Base-by-base conservation (phyloP, 352 stramenopile genomes). In the Phytophthora colocasiae region DNA sequence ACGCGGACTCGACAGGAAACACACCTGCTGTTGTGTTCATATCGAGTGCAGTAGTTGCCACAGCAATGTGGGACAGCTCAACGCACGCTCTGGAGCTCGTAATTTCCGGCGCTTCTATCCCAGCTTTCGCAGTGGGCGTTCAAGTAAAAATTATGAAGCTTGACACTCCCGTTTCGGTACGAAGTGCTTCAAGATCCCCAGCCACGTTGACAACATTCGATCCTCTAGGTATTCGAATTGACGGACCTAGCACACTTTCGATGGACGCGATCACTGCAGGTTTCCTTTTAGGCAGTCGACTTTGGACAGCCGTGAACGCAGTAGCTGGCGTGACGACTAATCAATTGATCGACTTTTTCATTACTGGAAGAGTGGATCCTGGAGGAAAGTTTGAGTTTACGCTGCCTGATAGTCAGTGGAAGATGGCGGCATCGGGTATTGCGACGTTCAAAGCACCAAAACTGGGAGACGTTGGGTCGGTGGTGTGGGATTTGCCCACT, bases 261-360 rank as follows among this genome's bases (percentile, higher is more conserved):
- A 51, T 91, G 40, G 81, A 88, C 34, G 68, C 53, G 2, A 84
- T 90, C 31, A 63, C 53, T 0, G 38, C 79, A 34, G 83, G 83
- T 0, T 61, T 71, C 19, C 66, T 91, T 39, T 41, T 83, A 7
- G 79, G 81, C 1, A 81, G 66, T 54, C 79, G 83, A 0, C 56
- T 82, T 19, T 91, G 83, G 83, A 66, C 69, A 17, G 57, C 81
- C 2, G 32, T 54, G 1, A 73, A 71, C 15, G 38, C 81, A 14
- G 75, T 81, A 48, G 69, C 81, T 54, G 83, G 81, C 12, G 71
- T 88, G 12, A 79, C 72, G 0, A 88, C 79, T 12, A 56, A 78
- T 27, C 83, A 91, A 40, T 76, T 50, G 0, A 52, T 91, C 10
- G 57, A 63, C 0, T 90, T 90, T 53, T 81, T 76, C 17, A 73